Evolutionary conservation across 768 basidiomycete genomes (phyloP), one percentile per base, ranked within the genome.

Genomic region (Boletus tylopilopsis): DNA sequence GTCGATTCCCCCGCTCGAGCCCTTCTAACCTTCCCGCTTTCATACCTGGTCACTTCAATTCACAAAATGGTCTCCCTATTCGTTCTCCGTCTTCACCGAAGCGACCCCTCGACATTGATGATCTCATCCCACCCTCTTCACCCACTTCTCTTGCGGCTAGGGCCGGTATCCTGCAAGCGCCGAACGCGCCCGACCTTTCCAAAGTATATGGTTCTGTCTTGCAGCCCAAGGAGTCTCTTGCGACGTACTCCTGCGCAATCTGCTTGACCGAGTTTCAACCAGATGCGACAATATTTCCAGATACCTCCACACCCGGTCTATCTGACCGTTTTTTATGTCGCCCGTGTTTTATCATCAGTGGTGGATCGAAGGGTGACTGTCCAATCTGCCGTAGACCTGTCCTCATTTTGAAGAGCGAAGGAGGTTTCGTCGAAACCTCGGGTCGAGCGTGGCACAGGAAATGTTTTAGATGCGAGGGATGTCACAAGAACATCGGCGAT

Each of bases 181-280:
- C 80, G 32, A 75, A 76, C 57, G 77, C 76, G 9, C 80, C 85
- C 2, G 79, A 87, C 18, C 73, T 81, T 18, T 81, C 89, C 36
- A 93, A 90, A 67, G 90, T 85, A 5, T 92, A 90, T 55, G 90
- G 90, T 23, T 90, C 90, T 0, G 78, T 93, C 21, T 71, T 93
- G 16, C 90, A 91, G 61, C 81, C 87, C 21, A 83, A 83, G 56
- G 87, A 87, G 60, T 77, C 84, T 6, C 74, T 91, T n/a, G 64
- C 76, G 9, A 77, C 82, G 23, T 84, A 85, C 59, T 78, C 80
- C 4, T 93, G 90, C 63, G 78, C 77, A 29, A 63, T 81, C 12
- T 93, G 90, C 62, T 69, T 73, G 15, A 66, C 74, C 0, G 71
- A 75, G 10, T 93, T 92, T 60, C 78, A 82, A 30, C 89, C 90